These are phyloP conservation scores for Cryptosporidium sp. DNA, from an alignment of 169 alveolate species.

Conservation along the genomic window DNA sequence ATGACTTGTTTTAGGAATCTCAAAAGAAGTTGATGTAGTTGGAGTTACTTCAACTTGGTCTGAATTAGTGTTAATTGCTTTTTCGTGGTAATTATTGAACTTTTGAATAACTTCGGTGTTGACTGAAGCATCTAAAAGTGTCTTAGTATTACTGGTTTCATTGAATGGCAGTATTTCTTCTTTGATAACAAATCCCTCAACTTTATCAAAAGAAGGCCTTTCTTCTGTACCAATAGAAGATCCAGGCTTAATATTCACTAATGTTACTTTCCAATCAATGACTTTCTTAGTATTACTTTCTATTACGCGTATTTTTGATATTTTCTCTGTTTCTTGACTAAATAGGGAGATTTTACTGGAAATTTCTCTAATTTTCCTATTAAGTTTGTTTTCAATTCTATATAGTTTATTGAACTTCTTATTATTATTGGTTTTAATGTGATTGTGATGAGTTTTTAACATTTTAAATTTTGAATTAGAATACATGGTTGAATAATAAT, in stretches of 20 bases:
- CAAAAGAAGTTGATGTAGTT: neutral
- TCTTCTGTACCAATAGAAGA: neutral
- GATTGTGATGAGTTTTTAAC: neutral
- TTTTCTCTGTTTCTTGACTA: neutral
- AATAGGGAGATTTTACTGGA: neutral
- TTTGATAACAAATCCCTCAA: neutral
- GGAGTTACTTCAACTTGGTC: neutral
- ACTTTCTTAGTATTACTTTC: neutral
- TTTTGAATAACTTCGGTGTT: neutral
- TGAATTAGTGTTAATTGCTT: neutral
- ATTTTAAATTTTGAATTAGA: neutral
- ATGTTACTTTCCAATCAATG: neutral
- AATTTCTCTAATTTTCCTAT: neutral
- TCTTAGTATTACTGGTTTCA: neutral
- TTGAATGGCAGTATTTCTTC: neutral
- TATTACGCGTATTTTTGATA: neutral
- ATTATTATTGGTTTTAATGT: slow-evolving; percentile 1
- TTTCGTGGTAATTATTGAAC: neutral
- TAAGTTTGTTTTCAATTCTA: neutral
- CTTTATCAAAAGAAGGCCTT: neutral
- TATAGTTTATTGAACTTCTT: neutral
- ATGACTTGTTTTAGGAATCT: neutral
- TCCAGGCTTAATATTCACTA: neutral
- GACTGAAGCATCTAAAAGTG: neutral
- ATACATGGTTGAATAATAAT: neutral